phyloP scores from a whole-genome alignment of 371 early-diverging fungal genomes.

The Mucor velutinosus region DNA sequence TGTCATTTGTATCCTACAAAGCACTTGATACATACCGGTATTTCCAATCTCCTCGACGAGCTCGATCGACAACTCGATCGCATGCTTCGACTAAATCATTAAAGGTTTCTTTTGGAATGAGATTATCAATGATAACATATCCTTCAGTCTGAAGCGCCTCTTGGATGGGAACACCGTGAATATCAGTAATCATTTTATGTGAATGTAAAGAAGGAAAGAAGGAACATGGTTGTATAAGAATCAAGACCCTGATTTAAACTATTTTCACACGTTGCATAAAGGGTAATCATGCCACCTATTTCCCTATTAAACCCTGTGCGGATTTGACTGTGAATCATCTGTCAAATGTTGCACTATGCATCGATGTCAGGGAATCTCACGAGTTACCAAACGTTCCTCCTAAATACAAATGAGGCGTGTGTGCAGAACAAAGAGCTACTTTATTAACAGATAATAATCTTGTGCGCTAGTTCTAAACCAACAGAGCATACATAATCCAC shows the following conservation, averaged over 20 bases:
- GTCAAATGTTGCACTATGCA: neutral
- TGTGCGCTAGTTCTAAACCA: constrained; percentile 19
- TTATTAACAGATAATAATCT: constrained; percentile 17
- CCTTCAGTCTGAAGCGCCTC: constrained; percentile 45
- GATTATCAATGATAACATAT: constrained; percentile 55
- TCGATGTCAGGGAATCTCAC: neutral
- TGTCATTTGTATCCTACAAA: neutral
- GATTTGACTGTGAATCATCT: neutral
- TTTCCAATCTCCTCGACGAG: constrained; percentile 55
- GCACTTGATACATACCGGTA: constrained; percentile 32
- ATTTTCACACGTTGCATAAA: neutral
- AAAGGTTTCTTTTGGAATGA: constrained; percentile 45
- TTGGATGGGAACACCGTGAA: constrained; percentile 42
- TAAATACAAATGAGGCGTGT: neutral
- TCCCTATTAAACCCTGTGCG: neutral
- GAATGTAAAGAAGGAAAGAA: neutral
- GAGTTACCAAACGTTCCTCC: neutral
- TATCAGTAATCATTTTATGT: constrained; percentile 40
- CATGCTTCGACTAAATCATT: constrained; percentile 44
- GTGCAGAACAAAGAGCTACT: neutral
- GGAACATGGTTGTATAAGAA: neutral
- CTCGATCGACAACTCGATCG: constrained; percentile 49
- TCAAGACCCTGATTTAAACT: neutral
- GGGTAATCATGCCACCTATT: constrained; percentile 2
- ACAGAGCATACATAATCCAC: constrained; percentile 25